Evolutionary conservation across 441 rosid species (phyloP).

Genomic region (Croton laevigatus): DNA sequence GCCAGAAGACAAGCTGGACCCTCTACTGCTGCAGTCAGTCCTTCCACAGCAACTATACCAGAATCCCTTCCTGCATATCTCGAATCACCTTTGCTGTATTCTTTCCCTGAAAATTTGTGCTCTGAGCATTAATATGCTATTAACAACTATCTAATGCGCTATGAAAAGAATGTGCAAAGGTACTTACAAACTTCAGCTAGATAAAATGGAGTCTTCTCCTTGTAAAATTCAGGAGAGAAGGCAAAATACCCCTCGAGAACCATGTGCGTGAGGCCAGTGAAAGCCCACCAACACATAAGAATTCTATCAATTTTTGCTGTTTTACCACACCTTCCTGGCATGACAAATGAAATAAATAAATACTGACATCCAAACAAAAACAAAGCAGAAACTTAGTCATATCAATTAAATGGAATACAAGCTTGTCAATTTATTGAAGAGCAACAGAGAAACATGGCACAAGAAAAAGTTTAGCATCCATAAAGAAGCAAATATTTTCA

Average conservation of each 20-base stretch:
- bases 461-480: neutral
- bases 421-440: neutral
- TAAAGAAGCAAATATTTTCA: neutral
- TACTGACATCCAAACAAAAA: neutral
- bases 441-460: neutral
- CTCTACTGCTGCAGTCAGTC: slow-evolving; percentile 73
- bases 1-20: slow-evolving; percentile 82
- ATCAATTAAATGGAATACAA: neutral
- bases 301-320: slow-evolving; percentile 47
- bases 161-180: neutral
- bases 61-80: slow-evolving; percentile 83
- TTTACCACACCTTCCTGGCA: slow-evolving; percentile 43
- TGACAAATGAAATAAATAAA: neutral
- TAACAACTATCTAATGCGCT: neutral
- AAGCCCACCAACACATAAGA: slow-evolving; percentile 97
- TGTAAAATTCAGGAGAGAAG: slow-evolving; percentile 83
- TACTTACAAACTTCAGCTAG: slow-evolving; percentile 93
- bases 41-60: slow-evolving; percentile 69
- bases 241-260: slow-evolving; percentile 86
- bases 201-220: slow-evolving; percentile 59
- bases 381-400: neutral
- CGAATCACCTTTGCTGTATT: slow-evolving; percentile 95
- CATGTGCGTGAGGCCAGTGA: slow-evolving; percentile 84
- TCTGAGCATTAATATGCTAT: neutral
- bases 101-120: slow-evolving; percentile 60